These are phyloP conservation scores for Fereydounia khargensis DNA, from an alignment of 1,284 basidiomycete species.

Conservation along the genomic window DNA sequence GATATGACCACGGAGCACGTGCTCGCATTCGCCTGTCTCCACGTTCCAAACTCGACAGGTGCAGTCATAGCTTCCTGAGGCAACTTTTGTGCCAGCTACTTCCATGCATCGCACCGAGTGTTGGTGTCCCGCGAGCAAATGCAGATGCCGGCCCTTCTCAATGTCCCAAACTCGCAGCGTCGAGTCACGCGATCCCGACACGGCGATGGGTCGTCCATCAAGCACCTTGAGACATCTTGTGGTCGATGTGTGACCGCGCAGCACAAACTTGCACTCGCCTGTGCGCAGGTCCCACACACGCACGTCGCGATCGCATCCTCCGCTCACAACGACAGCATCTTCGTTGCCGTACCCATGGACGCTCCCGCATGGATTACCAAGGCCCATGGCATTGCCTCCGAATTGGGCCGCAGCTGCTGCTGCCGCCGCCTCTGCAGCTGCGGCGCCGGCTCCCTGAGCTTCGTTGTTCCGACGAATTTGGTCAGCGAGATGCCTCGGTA, in stretches of 20 bases:
- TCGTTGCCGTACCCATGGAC: constrained; percentile 69
- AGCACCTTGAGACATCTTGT: constrained; percentile 87
- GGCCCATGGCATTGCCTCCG: constrained; percentile 21
- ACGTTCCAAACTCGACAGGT: constrained; percentile 61
- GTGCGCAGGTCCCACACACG: constrained; percentile 87
- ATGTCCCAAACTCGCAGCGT: constrained; percentile 93
- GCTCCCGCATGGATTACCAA: constrained; percentile 44
- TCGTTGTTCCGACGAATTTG: constrained; percentile 16
- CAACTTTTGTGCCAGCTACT: constrained; percentile 74
- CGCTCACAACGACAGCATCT: constrained; percentile 77
- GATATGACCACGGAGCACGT: constrained; percentile 81
- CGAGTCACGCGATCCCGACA: constrained; percentile 75
- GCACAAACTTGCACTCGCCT: constrained; percentile 75
- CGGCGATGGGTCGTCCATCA: constrained; percentile 79
- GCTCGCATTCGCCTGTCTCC: constrained; percentile 67
- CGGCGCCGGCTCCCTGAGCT: constrained; percentile 1
- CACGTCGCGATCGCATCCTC: constrained; percentile 84
- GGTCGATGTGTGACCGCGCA: constrained; percentile 84
- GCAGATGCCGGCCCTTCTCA: constrained; percentile 70
- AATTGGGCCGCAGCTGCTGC: constrained; percentile 1
- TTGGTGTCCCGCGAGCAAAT: constrained; percentile 75
- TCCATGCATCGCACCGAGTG: constrained; percentile 85
- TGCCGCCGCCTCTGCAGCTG: not conserved
- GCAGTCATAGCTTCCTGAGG: constrained; percentile 85
- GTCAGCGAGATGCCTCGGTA: constrained; percentile 20